Percentiles rank a stretch among this genome's conserved stretches.
Evolutionary conservation across 2,329 filamentous ascomycete species (phyloP).

Genomic region (Stagonosporopsis cucurbitacearum): DNA sequence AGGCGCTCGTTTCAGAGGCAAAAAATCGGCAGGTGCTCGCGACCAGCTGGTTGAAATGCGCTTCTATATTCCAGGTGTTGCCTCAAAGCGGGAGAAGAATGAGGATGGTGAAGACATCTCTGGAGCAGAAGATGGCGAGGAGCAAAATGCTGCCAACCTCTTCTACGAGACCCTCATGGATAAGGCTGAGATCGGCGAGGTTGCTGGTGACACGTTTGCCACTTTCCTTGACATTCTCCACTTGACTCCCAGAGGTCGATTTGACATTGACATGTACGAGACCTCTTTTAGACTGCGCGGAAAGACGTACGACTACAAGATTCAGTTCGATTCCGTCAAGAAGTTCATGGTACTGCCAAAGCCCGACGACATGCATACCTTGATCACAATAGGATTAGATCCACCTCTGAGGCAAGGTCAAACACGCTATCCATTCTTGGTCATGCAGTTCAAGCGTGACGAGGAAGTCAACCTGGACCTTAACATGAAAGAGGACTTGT

Average conservation of each 20-base stretch:
- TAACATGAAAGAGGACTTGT: constrained; percentile 90
- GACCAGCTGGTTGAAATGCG: constrained; percentile 98
- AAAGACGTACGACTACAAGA: constrained; percentile 99
- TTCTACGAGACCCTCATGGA: constrained; percentile 99
- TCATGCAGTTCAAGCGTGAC: constrained; percentile 98
- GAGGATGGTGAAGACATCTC: constrained; percentile 70
- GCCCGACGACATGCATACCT: constrained; percentile 94
- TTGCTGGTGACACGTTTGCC: constrained; percentile 96
- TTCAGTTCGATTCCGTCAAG: constrained; percentile 96
- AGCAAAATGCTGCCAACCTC: constrained; percentile 94
- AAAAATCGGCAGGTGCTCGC: constrained; percentile 84
- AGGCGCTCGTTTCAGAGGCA: constrained; percentile 77
- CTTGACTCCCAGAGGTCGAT: constrained; percentile 96
- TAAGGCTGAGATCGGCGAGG: constrained; percentile 98
- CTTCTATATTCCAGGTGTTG: constrained; percentile 93
- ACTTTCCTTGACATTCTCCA: constrained; percentile 97
- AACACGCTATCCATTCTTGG: constrained; percentile 95
- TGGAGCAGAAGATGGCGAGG: constrained; percentile 68
- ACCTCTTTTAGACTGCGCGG: constrained; percentile 94
- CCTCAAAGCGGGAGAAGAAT: constrained; percentile 72
- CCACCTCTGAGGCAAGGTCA: constrained; percentile 95
- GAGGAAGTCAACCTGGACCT: constrained; percentile 96
- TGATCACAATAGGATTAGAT: constrained; percentile 93
- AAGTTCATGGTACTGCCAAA: constrained; percentile 99
- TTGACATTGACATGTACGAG: constrained; percentile 99